phyloP scores from a whole-genome alignment of 75 land plant genomes.

The Cupressus sempervirens region DNA sequence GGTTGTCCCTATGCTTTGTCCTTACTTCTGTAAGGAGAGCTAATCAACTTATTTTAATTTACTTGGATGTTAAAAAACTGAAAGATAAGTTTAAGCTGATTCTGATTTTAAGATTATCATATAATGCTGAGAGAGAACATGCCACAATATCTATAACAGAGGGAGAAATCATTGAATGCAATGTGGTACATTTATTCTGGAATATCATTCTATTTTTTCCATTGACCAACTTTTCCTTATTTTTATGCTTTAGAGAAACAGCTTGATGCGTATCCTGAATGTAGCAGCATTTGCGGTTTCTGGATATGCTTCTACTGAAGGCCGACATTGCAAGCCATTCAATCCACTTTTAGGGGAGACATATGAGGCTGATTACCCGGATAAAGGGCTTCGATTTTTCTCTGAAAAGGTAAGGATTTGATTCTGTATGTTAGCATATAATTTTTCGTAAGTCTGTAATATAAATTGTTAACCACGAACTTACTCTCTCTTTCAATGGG shows the following conservation, averaged over 20 bases:
- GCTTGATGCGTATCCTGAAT: slow-evolving; percentile 86
- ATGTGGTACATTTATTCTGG: neutral
- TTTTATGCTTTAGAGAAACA: slow-evolving; percentile 70
- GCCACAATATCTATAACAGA: neutral
- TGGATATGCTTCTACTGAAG: slow-evolving; percentile 98
- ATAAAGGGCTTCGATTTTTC: slow-evolving; percentile 94
- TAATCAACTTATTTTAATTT: too few relatives aligned
- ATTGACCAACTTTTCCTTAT: neutral
- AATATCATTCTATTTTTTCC: neutral
- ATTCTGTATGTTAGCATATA: neutral
- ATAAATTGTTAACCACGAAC: neutral
- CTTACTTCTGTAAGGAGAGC: neutral
- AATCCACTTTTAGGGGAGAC: slow-evolving; percentile 99
- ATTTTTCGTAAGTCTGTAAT: neutral
- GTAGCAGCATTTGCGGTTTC: slow-evolving; percentile 99
- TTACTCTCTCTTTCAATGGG: neutral
- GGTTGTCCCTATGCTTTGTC: neutral
- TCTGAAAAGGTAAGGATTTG: slow-evolving; percentile 76
- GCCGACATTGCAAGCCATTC: slow-evolving; percentile 96
- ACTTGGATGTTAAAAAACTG: neutral
- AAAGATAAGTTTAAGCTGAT: neutral
- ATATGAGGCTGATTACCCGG: slow-evolving; percentile 98
- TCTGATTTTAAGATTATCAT: neutral
- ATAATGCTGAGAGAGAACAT: neutral
- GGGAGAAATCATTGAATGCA: neutral